Evolutionary conservation across 441 rosid species (phyloP).

Genomic region (Corymbia calophylla): DNA sequence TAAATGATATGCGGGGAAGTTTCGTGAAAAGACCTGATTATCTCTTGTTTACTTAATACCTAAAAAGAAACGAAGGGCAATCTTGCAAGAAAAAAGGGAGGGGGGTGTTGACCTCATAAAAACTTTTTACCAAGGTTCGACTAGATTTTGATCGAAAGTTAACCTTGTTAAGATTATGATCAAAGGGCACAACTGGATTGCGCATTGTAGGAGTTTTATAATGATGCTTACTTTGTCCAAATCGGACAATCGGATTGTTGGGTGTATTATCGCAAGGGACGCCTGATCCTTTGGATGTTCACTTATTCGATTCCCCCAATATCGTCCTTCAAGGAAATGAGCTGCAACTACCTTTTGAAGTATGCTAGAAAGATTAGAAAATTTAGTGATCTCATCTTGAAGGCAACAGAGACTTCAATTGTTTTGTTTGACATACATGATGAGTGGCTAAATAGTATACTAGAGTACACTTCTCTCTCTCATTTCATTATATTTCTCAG

Average conservation of each 20-base stretch:
- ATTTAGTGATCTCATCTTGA: slow-evolving; percentile 24
- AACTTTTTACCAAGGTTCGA: not conserved
- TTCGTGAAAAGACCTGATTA: not conserved
- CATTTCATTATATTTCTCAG: slow-evolving; percentile 83
- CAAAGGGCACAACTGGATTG: not conserved
- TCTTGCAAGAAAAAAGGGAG: not conserved
- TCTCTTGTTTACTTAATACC: not conserved
- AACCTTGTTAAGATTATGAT: not conserved
- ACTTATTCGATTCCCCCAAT: too few species aligned
- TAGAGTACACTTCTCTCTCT: slow-evolving; percentile 80
- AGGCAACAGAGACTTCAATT: slow-evolving; percentile 50
- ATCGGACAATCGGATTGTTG: not conserved
- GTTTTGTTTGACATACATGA: slow-evolving; percentile 82
- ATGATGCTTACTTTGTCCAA: not conserved
- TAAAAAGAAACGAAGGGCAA: not conserved
- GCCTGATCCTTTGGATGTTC: not conserved
- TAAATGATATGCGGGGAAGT: not conserved
- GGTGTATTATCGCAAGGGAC: not conserved
- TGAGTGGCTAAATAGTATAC: slow-evolving; percentile 86
- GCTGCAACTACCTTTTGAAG: not conserved
- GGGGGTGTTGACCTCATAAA: not conserved
- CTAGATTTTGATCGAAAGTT: not conserved
- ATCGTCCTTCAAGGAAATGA: too few species aligned
- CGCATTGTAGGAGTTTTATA: not conserved
- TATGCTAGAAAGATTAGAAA: not conserved